Evolutionary conservation across 1,284 basidiomycete species (phyloP).

Genomic region (Microbotryomycetes sp.): DNA sequence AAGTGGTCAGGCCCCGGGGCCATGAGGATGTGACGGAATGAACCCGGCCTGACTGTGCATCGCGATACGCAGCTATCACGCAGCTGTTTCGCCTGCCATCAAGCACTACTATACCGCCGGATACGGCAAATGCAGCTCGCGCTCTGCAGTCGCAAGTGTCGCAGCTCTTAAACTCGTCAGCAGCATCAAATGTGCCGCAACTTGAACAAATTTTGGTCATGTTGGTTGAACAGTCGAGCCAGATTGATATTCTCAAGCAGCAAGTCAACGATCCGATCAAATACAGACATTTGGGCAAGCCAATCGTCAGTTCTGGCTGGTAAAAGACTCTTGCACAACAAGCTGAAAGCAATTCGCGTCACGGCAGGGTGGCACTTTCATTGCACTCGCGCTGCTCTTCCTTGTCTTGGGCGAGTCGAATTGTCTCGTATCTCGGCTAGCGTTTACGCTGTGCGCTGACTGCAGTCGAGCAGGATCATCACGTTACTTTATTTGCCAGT

Average conservation of each 20-base stretch:
- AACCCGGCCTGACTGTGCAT: background rate
- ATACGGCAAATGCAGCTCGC: background rate
- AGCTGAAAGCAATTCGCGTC: no score
- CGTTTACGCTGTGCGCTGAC: background rate
- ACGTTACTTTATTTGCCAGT: slow-evolving; percentile 19
- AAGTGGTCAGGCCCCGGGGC: background rate
- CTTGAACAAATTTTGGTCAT: background rate
- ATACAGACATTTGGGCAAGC: slow-evolving; percentile 25
- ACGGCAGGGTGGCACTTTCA: slow-evolving; percentile 1
- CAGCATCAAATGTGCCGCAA: background rate
- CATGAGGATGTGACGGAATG: background rate
- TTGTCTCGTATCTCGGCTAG: background rate
- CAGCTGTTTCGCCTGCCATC: slow-evolving; percentile 26
- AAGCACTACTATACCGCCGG: background rate
- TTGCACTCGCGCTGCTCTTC: slow-evolving; percentile 20
- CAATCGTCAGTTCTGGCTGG: slow-evolving; percentile 16
- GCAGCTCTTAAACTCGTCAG: background rate
- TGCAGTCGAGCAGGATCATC: slow-evolving; percentile 7
- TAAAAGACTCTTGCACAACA: no score
- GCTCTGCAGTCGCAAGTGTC: background rate
- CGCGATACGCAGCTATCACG: slow-evolving; percentile 15
- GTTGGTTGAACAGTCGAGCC: slow-evolving; percentile 5
- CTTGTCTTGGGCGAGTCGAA: slow-evolving; percentile 15
- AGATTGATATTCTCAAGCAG: background rate
- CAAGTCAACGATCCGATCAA: slow-evolving; percentile 1